Evolutionary conservation across 345 rosid genomes (phyloP).

Genomic region (Iberis pinnata): DNA sequence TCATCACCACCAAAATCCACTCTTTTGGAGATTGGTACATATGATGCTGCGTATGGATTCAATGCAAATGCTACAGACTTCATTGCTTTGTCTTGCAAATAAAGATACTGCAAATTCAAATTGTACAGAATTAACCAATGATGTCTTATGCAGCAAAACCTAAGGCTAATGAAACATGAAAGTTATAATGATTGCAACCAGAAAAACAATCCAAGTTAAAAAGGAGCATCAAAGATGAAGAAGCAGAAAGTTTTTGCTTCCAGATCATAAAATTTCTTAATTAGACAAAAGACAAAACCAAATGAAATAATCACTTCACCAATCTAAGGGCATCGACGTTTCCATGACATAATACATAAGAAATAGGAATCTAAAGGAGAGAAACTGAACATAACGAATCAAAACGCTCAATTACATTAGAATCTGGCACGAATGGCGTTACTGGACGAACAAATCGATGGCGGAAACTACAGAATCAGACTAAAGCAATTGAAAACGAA

Average conservation of each 20-base stretch:
- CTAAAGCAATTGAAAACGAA: too few relatives aligned
- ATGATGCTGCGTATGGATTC: conserved; percentile 81
- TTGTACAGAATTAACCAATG: not conserved
- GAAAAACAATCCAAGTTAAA: not conserved
- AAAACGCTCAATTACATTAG: too few relatives aligned
- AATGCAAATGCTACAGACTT: conserved; percentile 53
- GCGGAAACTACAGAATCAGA: too few relatives aligned
- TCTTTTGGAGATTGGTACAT: conserved; percentile 69
- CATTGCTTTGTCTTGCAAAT: conserved; percentile 40
- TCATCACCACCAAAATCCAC: conserved; percentile 28
- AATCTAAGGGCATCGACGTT: too few relatives aligned
- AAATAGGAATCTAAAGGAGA: too few relatives aligned
- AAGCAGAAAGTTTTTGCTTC: not conserved
- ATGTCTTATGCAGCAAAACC: not conserved
- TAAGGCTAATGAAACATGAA: not conserved
- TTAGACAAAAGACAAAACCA: not conserved
- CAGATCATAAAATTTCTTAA: not conserved
- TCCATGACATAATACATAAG: not conserved
- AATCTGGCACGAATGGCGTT: too few relatives aligned
- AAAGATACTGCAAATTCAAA: not conserved
- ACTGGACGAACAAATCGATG: too few relatives aligned
- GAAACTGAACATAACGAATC: too few relatives aligned
- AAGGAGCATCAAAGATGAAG: not conserved
- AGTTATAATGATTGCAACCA: too few relatives aligned
- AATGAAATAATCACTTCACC: too few relatives aligned